Evolutionary conservation across 2,329 filamentous ascomycete species (phyloP).

Genomic region (Pseudocercospora eumusae): DNA sequence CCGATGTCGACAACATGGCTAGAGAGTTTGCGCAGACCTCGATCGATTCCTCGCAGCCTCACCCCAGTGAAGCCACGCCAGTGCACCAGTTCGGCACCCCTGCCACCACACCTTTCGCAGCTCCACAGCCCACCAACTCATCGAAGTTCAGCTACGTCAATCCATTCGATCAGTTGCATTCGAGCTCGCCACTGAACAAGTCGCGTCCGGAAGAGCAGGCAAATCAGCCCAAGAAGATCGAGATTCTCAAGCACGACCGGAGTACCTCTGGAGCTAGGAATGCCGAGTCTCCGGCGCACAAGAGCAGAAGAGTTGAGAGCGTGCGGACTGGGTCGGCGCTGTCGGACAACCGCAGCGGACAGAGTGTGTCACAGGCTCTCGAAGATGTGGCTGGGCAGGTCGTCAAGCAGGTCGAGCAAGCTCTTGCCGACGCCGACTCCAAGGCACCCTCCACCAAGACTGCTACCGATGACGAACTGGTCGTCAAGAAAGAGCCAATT

Average conservation of each 20-base stretch:
- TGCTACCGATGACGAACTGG: conserved; percentile 50
- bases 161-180: conserved; percentile 69
- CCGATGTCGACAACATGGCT: conserved; percentile 35
- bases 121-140: conserved; percentile 41
- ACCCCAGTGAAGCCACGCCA: conserved; percentile 31
- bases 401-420: conserved; percentile 64
- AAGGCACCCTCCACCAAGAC: conserved; percentile 48
- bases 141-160: conserved; percentile 69
- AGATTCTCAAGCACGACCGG: conserved; percentile 50
- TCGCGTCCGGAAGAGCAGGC: conserved; percentile 47
- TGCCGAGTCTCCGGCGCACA: conserved; percentile 37
- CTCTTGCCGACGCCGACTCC: conserved; percentile 57
- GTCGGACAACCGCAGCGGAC: conserved; percentile 39
- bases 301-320: conserved; percentile 40
- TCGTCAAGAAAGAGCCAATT: conserved; percentile 54
- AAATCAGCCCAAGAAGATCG: conserved; percentile 42
- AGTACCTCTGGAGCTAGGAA: conserved; percentile 42
- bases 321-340: conserved; percentile 16
- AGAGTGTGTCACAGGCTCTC: conserved; percentile 72
- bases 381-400: conserved; percentile 64
- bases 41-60: conserved; percentile 40
- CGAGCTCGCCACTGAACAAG: conserved; percentile 63
- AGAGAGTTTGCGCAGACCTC: conserved; percentile 50
- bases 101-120: conserved; percentile 43
- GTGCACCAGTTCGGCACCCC: conserved; percentile 37